Percentiles rank a stretch among this genome's conserved stretches.
Conservation (phyloP, 2,329 filamentous ascomycete species). For the Blastomyces parvus region DNA sequence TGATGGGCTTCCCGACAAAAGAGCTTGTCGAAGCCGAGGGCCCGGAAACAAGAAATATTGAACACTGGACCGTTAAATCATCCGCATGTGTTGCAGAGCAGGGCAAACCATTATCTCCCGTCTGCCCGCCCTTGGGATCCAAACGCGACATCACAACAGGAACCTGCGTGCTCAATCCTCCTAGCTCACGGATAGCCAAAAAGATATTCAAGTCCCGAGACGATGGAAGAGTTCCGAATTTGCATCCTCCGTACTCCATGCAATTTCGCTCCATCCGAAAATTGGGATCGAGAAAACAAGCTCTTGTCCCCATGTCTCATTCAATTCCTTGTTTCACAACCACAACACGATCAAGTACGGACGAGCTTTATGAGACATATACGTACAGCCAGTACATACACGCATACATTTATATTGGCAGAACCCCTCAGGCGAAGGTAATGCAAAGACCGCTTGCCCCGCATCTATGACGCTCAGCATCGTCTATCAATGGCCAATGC, state of each 20-base stretch:
- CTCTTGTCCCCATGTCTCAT: background rate
- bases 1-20: background rate
- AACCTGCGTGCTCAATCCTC: background rate
- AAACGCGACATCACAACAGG: background rate
- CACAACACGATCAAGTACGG: background rate
- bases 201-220: background rate
- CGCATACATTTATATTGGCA: background rate
- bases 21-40: too few relatives aligned
- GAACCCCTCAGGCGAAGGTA: background rate
- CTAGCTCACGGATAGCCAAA: background rate
- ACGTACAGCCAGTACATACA: background rate
- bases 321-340: background rate
- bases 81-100: background rate
- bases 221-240: background rate
- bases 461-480: background rate
- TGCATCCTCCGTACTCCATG: background rate
- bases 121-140: background rate
- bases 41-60: too few relatives aligned
- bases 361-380: background rate
- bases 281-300: background rate
- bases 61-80: background rate
- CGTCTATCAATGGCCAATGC: background rate
- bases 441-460: background rate
- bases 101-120: background rate
- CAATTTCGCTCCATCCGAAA: background rate